A percentile compares a stretch with the other conserved stretches of the same genome.
Evolutionary conservation across 768 basidiomycete species (phyloP).

Genomic region (Mycena alexandri): DNA sequence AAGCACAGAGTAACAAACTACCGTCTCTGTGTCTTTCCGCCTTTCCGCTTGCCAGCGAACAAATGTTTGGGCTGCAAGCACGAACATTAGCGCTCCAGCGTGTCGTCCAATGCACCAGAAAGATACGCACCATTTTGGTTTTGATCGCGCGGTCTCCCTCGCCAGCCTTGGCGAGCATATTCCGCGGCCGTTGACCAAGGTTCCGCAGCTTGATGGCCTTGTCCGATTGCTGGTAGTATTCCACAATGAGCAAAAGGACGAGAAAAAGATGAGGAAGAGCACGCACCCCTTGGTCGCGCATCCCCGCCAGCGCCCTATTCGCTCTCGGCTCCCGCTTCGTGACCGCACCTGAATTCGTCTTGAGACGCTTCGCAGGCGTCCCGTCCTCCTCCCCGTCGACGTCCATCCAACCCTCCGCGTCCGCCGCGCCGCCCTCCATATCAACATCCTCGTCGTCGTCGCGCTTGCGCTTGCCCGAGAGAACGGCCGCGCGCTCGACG

Average conservation of each 20-base stretch:
- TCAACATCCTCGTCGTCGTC: constrained; percentile 72
- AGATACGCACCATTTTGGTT: constrained; percentile 79
- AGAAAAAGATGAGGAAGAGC: not conserved
- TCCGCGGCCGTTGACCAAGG: constrained; percentile 88
- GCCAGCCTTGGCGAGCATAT: constrained; percentile 90
- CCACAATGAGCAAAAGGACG: constrained; percentile 26
- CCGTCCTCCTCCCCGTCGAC: constrained; percentile 63
- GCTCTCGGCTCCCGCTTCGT: constrained; percentile 72
- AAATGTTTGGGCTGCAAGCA: constrained; percentile 83
- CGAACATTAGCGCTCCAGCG: constrained; percentile 23
- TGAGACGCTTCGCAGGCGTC: constrained; percentile 70
- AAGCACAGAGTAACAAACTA: constrained; percentile 46
- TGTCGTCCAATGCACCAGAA: not conserved
- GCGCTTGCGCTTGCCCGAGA: constrained; percentile 84
- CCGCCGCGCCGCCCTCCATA: constrained; percentile 67
- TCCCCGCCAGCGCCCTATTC: constrained; percentile 82
- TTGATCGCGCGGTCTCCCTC: constrained; percentile 89
- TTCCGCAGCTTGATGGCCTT: constrained; percentile 88
- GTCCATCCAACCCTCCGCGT: constrained; percentile 62
- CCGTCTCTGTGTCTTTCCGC: constrained; percentile 85
- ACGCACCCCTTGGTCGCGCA: constrained; percentile 81
- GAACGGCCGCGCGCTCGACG: constrained; percentile 86
- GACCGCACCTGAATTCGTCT: constrained; percentile 71
- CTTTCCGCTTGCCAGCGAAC: constrained; percentile 87
- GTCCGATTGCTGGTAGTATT: constrained; percentile 73